Evolutionary conservation across 192 early-diverging fungal species (phyloP), one percentile per base, ranked within the genome.

Genomic region (Coemansia sp.): DNA sequence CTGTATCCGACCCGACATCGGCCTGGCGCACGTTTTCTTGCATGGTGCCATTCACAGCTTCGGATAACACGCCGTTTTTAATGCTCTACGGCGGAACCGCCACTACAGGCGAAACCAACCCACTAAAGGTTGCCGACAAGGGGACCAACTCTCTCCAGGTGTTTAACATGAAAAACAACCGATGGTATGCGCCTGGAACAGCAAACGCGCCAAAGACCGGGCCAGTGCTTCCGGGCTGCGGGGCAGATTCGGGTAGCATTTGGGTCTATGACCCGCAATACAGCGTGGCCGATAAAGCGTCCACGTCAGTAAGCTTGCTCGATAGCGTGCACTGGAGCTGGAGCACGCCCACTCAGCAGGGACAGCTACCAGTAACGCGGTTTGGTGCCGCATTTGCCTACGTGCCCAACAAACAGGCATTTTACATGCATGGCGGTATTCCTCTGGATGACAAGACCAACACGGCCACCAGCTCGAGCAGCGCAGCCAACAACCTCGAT

Each of bases 281-380:
- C 8, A 55, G 64, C 5, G 34, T 36, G 19, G 8, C 47, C 6
- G 39, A 36, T 10, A 49, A 65, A 28, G 41, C 52, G 1, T 42
- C 73, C n/a, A 63, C 67, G 4, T 46, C 57, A 14, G 55, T 80
- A 3, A 55, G 61, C 23, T 32, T 72, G 5, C 62, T 80, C 23
- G 78, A 80, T 29, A 69, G 53, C 59, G 72, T 62, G 41, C 69
- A 76, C 31, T 69, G 73, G 78, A 76, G 64, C 27, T 80, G 78
- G 78, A 67, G 69, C 55, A 46, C 64, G 22, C 69, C 73, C 11
- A 67, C 72, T 1, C 43, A 59, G 50, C 49, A 63, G 26, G 67
- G 75, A 0, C 75, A 67, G 31, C 56, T 72, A 21, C 68, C 66
- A 2, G 64, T 72, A 15, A 62, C 57, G 23, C 55, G 60, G 19